Base-by-base conservation (phyloP, 306 rosid genomes). In the Oemleria cerasiformis region DNA sequence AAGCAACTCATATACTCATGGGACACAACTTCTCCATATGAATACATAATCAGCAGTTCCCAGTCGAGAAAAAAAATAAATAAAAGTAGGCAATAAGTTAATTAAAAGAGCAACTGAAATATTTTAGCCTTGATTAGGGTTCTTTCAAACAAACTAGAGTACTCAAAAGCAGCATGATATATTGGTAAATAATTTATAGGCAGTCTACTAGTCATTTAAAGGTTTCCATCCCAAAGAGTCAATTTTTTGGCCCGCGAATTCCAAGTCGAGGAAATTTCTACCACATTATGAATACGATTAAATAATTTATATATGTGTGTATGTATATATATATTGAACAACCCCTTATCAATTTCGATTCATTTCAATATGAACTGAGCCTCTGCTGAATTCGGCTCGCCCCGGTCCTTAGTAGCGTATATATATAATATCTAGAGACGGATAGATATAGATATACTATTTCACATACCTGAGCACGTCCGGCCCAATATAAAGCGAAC, bases 401-500 rank as follows among this genome's bases (percentile, higher is more conserved):
- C 30, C 30, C 30, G 30, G 2, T 25, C 30, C 30, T 25, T 25
- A 1, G 30, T 25, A 25, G 30, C 30, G 2, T 25, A 25, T 16
- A 49, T 49, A 13, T 49, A 49, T 49, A 49, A 14, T 15, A 49
- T 19, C 15, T 16, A 49, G 17, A 49, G 54, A 49, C 2, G 0
- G 63, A 57, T 68, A 21, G 66, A 30, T 0, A 57, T 49, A 21
- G 55, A 73, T 63, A 55, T 25, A 65, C 71, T 19, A 34, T 36
- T 38, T 23, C 14, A 42, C 80, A 38, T 82, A 94, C 98, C 91
- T 66, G 87, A 82, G 79, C 87, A 79, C 38, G 98, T 94, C 86
- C 83, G 92, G 69, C 96, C 88, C 83, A 94, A 84, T 57, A 91
- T 94, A 39, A 85, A 83, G 73, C 97, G 97, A 75, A 94, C 98